These are phyloP conservation scores for Artomyces pyxidatus DNA, from an alignment of 768 basidiomycete genomes.

Conservation along the genomic window DNA sequence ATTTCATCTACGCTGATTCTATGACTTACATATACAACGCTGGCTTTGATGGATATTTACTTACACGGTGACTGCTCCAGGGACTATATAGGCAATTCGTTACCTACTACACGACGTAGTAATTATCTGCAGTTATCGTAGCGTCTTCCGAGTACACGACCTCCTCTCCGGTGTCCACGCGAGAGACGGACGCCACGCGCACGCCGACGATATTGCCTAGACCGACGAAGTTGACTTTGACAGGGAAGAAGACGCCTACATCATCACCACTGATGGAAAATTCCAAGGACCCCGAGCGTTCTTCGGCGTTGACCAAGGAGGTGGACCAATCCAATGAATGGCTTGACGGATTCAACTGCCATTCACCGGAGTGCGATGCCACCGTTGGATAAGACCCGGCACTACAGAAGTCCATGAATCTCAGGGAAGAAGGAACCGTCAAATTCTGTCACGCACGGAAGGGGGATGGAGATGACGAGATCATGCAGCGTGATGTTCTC, in stretches of 20 bases:
- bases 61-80: too few species aligned
- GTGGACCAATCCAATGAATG: conserved; percentile 86
- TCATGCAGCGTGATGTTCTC: conserved; percentile 73
- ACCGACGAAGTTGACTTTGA: conserved; percentile 72
- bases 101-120: conserved; percentile 30
- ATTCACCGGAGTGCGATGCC: conserved; percentile 66
- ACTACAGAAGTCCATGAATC: conserved; percentile 27
- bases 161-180: conserved; percentile 40
- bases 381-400: conserved; percentile 82
- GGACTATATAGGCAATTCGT: background rate
- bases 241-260: conserved; percentile 83
- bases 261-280: conserved; percentile 87
- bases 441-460: conserved; percentile 59
- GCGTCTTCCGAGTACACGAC: conserved; percentile 47
- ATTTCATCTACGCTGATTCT: too few species aligned
- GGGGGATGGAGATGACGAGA: conserved; percentile 83
- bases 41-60: too few species aligned
- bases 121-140: conserved; percentile 40
- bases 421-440: background rate
- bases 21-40: too few species aligned
- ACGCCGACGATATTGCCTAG: conserved; percentile 79
- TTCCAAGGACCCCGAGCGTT: conserved; percentile 79
- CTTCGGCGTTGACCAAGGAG: conserved; percentile 51
- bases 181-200: conserved; percentile 50
- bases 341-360: conserved; percentile 72